Conservation (phyloP, 1,284 basidiomycete species). For the Ganoderma meredithae region DNA sequence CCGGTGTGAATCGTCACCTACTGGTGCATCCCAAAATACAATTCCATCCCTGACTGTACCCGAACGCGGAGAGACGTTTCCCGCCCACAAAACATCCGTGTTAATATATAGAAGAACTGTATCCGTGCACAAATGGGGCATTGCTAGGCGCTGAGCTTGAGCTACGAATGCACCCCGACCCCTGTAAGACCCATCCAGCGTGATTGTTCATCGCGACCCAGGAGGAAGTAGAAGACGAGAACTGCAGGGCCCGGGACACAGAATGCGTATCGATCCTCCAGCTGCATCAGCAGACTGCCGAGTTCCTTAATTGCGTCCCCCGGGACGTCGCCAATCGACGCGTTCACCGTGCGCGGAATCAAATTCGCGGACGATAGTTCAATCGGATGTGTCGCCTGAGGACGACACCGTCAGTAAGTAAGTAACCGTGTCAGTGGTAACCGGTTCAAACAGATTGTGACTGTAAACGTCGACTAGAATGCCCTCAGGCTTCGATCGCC, state of each 20-base stretch:
- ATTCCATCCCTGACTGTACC: background rate
- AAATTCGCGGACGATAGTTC: slow-evolving; percentile 26
- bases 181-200: slow-evolving; percentile 40
- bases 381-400: slow-evolving; percentile 15
- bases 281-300: slow-evolving; percentile 25
- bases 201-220: slow-evolving; percentile 31
- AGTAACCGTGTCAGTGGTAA: background rate
- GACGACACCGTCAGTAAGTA: background rate
- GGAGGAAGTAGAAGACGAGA: slow-evolving; percentile 32
- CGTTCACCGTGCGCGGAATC: slow-evolving; percentile 25
- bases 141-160: background rate
- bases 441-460: too few relatives aligned
- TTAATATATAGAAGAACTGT: background rate
- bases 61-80: background rate
- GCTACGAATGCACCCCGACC: slow-evolving; percentile 33
- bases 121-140: background rate
- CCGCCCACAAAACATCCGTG: background rate
- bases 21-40: background rate
- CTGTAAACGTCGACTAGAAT: background rate
- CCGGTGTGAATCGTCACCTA: background rate
- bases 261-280: slow-evolving; percentile 33
- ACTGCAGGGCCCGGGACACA: slow-evolving; percentile 21
- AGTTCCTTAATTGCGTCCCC: slow-evolving; percentile 21
- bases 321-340: slow-evolving; percentile 6
- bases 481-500: background rate